Evolutionary conservation across 1,284 basidiomycete species (phyloP).

Genomic region (Cystobasidium pallidum): DNA sequence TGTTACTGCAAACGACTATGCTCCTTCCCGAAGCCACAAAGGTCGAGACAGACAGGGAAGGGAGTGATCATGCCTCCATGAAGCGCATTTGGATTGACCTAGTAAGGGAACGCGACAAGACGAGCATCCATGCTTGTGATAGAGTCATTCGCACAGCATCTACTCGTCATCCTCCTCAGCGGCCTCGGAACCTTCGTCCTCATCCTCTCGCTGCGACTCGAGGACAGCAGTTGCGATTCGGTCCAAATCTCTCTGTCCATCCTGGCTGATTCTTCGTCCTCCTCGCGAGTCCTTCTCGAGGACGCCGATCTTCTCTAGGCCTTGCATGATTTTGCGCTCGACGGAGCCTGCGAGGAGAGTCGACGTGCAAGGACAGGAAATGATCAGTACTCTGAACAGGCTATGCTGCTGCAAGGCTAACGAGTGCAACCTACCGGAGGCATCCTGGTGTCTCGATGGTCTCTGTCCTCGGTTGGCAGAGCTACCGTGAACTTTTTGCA

Average conservation of each 20-base stretch:
- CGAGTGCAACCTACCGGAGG: conserved; percentile 65
- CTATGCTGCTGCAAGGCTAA: no score
- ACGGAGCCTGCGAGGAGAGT: conserved; percentile 47
- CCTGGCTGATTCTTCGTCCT: conserved; percentile 93
- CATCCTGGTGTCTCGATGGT: conserved; percentile 85
- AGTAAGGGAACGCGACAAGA: not conserved
- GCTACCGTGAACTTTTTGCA: conserved; percentile 96
- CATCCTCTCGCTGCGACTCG: conserved; percentile 75
- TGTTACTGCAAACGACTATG: conserved; percentile 1
- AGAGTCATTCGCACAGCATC: no score
- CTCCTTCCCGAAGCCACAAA: not conserved
- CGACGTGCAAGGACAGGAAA: not conserved
- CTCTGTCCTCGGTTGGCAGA: conserved; percentile 93
- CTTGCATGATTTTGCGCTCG: conserved; percentile 74
- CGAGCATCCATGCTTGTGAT: no score
- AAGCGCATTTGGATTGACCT: no score
- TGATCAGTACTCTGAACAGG: no score
- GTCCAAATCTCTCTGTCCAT: conserved; percentile 95
- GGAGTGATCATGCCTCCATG: no score
- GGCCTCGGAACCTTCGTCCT: conserved; percentile 84
- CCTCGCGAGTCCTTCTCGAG: conserved; percentile 90
- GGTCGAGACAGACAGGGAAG: not conserved
- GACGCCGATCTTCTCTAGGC: conserved; percentile 98
- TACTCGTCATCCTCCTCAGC: conserved; percentile 71
- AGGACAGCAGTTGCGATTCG: conserved; percentile 97